A percentile compares a stretch with the other conserved stretches of the same genome.
Conservation (phyloP, 805 yeast species). For the Pichia eremophila region DNA sequence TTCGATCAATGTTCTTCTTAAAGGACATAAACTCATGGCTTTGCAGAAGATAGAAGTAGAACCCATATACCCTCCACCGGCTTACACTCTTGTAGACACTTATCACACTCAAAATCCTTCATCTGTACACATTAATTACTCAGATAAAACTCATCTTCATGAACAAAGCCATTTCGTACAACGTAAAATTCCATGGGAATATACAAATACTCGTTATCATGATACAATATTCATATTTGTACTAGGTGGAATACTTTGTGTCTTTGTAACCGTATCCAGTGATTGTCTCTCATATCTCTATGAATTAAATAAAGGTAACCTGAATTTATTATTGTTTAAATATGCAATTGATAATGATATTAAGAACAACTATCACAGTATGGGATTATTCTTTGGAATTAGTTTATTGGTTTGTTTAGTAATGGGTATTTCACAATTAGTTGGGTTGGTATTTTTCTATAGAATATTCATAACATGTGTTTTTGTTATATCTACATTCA, state of each 20-base stretch:
- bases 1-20: too few relatives aligned
- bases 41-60: not conserved
- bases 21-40: not conserved
- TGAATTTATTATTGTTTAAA: not conserved
- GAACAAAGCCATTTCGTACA: not conserved
- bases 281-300: conserved; percentile 25
- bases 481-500: not conserved
- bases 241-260: conserved; percentile 34
- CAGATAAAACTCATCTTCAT: not conserved
- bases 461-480: not conserved
- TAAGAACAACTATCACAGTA: not conserved
- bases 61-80: not conserved
- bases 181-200: conserved; percentile 10
- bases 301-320: not conserved
- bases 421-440: not conserved
- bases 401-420: not conserved
- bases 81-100: not conserved
- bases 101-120: not conserved
- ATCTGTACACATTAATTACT: not conserved
- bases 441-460: conserved; percentile 1
- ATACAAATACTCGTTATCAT: conserved; percentile 51
- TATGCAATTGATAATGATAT: not conserved
- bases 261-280: conserved; percentile 63
- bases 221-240: conserved; percentile 65
- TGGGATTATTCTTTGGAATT: not conserved